Evolutionary conservation across 2,329 filamentous ascomycete genomes (phyloP), one percentile per base, ranked within the genome.

Genomic region (Alternaria triticimaculans): DNA sequence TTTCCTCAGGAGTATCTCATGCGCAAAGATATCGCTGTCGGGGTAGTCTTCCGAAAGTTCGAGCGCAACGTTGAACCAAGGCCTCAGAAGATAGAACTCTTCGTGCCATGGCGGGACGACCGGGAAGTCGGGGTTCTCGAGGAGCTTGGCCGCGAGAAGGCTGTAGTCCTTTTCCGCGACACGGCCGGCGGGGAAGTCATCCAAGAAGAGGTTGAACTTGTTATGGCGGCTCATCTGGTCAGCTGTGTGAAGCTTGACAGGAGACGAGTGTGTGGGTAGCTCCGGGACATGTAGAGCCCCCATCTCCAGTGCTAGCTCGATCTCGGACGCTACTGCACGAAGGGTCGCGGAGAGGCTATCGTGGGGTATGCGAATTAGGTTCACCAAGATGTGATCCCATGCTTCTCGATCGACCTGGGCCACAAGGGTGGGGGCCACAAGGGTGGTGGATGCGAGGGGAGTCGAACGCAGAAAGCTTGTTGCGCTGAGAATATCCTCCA

Each of bases 151-250:
- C 11, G 26, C 28, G 9, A 53, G 49, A 21, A 53, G 49, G 26
- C 6, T 53, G 15, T 53, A 53, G 49, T 53, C 49, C n/a, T 37
- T 21, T 21, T 53, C 26, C 21, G 30, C 26, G 21, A 65, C 37
- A 81, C 74, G 3, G 82, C 78, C 1, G 85, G 85, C 15, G 87
- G 75, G 18, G 76, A 77, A 59, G 88, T 79, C 30, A 87, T 76
- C 61, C 80, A 78, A 66, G 88, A 84, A 48, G 86, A 55, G 33
- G 14, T 21, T 18, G 9, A 41, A 18, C 37, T 41, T 41, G n/a
- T 41, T 41, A 41, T 41, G 37, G n/a, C 37, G 37, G 37, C 37
- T 41, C n/a, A 41, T 18, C 37, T 18, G 37, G 37, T 41, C 37
- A 41, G 37, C 9, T 41, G 37, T 18, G 9, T 41, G 37, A 41